Evolutionary conservation across 371 early-diverging fungal species (phyloP).

Genomic region (Umbelopsis sp.): DNA sequence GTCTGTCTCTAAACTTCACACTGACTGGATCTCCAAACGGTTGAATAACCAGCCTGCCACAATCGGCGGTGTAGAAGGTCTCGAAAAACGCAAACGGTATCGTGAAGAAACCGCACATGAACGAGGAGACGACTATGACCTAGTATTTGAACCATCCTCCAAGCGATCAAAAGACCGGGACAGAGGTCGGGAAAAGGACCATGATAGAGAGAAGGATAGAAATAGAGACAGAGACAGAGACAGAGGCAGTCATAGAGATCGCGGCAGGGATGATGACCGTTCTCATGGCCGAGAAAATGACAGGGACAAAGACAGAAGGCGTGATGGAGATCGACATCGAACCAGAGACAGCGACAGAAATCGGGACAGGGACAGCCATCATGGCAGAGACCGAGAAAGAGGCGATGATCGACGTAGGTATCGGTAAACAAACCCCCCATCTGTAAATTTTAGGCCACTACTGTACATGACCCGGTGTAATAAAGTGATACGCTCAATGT

Average conservation of each 20-base stretch:
- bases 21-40: slow-evolving; percentile 67
- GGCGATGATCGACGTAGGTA: not conserved
- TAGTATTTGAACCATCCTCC: slow-evolving; percentile 45
- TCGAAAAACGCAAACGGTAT: slow-evolving; percentile 51
- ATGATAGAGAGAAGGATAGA: slow-evolving; percentile 23
- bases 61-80: slow-evolving; percentile 56
- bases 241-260: slow-evolving; percentile 20
- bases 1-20: slow-evolving; percentile 86
- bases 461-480: too few species aligned
- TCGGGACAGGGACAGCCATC: not conserved
- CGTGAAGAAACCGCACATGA: slow-evolving; percentile 31
- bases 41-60: slow-evolving; percentile 44
- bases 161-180: slow-evolving; percentile 21
- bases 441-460: not conserved
- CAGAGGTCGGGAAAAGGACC: slow-evolving; percentile 23
- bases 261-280: slow-evolving; percentile 26
- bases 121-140: slow-evolving; percentile 42
- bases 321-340: slow-evolving; percentile 20
- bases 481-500: not conserved
- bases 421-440: not conserved
- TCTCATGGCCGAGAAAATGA: too few species aligned
- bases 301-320: too few species aligned
- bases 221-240: slow-evolving; percentile 24
- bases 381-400: not conserved
- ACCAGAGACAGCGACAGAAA: slow-evolving; percentile 10